Evolutionary conservation across 2,329 filamentous ascomycete genomes (phyloP), one percentile per base, ranked within the genome.

Genomic region (Stachybotrys chlorohalonatus): DNA sequence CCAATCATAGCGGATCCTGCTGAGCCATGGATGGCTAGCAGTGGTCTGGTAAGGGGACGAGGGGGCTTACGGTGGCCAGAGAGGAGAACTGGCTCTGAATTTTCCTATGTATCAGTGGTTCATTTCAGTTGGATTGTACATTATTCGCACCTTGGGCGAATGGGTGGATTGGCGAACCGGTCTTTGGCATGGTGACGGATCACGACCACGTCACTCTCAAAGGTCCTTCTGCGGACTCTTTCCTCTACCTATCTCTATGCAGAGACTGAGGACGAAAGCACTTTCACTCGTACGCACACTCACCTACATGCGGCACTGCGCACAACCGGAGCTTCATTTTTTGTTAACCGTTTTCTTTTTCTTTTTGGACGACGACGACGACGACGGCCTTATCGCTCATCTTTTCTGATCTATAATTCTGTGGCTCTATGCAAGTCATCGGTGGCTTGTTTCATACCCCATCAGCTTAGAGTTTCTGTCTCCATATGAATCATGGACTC

Each of bases 121-220:
- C 58, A 60, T 62, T 58, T 66, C 66, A 66, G 64, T 72, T 71
- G 69, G 69, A 72, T 71, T 73, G 70, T 73, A 73, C 65, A 72
- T 66, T 72, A 71, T 69, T 70, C 69, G 68, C 68, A 62, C 62
- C 60, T 57, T 62, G 62, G 63, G 70, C 70, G 70, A 69, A 70
- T 66, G 59, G 67, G 64, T 16, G 60, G 62, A 64, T 62, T 56
- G 64, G 68, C 68, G 64, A 68, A 65, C 59, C 57, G 64, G 67
- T 61, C 54, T 61, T 63, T 60, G 46, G 46, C 64, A 62, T 65
- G 63, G 63, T 64, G 60, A 65, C 63, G 66, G 62, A 63, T 54
- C 54, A 63, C 59, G 56, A 63, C 56, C 61, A 42, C 36, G 59
- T 57, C 60, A 47, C 55, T 47, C 57, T 51, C 56, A 55, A 55